Conservation (phyloP, 2,329 filamentous ascomycete species). For the Talaromyces islandicus region DNA sequence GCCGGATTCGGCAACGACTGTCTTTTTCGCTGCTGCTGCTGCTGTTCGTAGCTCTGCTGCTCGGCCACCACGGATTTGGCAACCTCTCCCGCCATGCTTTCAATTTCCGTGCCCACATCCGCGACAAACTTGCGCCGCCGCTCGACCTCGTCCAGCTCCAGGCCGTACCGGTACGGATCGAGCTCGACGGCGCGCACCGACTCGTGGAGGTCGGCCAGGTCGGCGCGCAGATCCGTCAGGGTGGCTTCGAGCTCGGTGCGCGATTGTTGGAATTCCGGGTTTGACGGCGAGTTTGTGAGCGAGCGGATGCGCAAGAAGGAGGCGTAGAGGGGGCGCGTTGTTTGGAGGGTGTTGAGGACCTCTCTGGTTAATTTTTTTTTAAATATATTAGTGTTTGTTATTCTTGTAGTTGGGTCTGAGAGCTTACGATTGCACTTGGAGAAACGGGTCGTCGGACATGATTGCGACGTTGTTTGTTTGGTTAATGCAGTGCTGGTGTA, state of each 20-base stretch:
- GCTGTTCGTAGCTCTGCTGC: constrained; percentile 29
- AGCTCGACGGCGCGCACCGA: constrained; percentile 83
- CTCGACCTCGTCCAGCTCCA: constrained; percentile 74
- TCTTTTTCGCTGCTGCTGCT: constrained; percentile 19
- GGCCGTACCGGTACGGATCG: constrained; percentile 79
- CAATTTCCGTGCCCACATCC: constrained; percentile 82
- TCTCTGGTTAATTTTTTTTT: constrained; percentile 59
- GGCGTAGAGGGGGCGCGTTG: constrained; percentile 78
- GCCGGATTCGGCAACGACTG: constrained; percentile 54
- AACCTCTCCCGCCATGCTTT: constrained; percentile 82
- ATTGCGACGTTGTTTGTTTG: neutral
- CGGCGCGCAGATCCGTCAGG: constrained; percentile 68
- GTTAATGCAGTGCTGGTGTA: neutral
- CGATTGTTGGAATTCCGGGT: constrained; percentile 62
- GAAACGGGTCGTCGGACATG: constrained; percentile 37
- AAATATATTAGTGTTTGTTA: neutral
- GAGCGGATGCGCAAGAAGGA: constrained; percentile 95
- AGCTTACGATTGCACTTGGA: constrained; percentile 43
- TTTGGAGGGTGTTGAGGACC: constrained; percentile 74
- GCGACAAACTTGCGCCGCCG: constrained; percentile 76
- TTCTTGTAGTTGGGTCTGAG: constrained; percentile 4
- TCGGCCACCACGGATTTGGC: constrained; percentile 44
- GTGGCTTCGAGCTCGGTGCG: constrained; percentile 73
- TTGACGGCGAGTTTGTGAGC: constrained; percentile 63
- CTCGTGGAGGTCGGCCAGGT: constrained; percentile 81